A percentile compares a stretch with the other conserved stretches of the same genome.
phyloP scores from a whole-genome alignment of 2,329 filamentous ascomycete species.

The Penicillium sp. region DNA sequence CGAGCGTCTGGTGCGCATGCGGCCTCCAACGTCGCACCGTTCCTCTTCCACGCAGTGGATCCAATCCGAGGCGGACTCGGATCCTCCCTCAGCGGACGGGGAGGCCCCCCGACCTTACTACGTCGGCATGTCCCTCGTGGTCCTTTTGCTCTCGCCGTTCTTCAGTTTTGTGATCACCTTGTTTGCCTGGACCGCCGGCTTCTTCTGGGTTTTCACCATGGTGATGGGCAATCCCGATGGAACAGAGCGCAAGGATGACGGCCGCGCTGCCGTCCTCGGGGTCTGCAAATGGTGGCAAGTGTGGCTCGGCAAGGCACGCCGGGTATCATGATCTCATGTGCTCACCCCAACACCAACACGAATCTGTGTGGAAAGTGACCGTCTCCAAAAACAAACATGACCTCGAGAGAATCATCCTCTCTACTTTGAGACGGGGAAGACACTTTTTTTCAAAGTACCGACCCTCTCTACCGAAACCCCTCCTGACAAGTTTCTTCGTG shows the following conservation, averaged over 20 bases:
- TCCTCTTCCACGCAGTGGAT: conserved; percentile 27
- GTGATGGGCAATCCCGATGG: conserved; percentile 59
- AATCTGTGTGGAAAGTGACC: too few relatives aligned
- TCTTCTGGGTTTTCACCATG: conserved; percentile 57
- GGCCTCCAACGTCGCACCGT: conserved; percentile 15
- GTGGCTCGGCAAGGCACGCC: conserved; percentile 43
- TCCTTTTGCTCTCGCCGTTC: conserved; percentile 52
- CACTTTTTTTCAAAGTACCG: too few relatives aligned
- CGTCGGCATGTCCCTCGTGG: conserved; percentile 40
- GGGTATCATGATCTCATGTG: conserved; percentile 7
- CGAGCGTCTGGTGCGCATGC: conserved; percentile 30
- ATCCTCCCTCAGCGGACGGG: conserved; percentile 18
- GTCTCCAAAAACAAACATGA: too few relatives aligned
- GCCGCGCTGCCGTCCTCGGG: conserved; percentile 53
- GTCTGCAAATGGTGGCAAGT: conserved; percentile 56
- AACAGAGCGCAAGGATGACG: conserved; percentile 55
- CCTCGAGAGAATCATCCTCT: too few relatives aligned
- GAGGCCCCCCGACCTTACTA: conserved; percentile 33
- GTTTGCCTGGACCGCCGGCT: conserved; percentile 53
- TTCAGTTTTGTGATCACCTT: conserved; percentile 52
- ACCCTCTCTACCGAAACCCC: too few relatives aligned
- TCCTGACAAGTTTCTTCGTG: too few relatives aligned
- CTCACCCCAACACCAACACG: not conserved
- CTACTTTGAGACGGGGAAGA: too few relatives aligned
- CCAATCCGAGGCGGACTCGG: conserved; percentile 38